phyloP scores from a whole-genome alignment of 306 rosid genomes.

The Adenanthera pavonina region DNA sequence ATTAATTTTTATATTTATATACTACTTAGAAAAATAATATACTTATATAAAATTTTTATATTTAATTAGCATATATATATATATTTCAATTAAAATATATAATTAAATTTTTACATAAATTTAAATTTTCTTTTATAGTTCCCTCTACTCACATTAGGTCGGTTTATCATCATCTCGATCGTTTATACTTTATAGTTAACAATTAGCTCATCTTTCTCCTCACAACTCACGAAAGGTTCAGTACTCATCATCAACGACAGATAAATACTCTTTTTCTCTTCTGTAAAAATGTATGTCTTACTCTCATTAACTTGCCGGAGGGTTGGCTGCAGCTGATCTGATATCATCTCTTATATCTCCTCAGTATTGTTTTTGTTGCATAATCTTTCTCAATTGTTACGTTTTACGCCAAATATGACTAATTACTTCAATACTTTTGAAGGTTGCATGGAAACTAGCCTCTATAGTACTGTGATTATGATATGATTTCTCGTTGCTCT shows the following conservation, averaged over 20 bases:
- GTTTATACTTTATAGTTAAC: not conserved
- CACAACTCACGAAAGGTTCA: not conserved
- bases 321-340: not conserved
- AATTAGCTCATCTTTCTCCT: not conserved
- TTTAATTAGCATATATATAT: too few relatives aligned
- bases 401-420: too few relatives aligned
- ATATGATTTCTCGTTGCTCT: too few relatives aligned
- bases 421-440: too few relatives aligned
- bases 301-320: not conserved
- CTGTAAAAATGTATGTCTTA: not conserved
- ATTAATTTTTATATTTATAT: too few relatives aligned
- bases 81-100: too few relatives aligned
- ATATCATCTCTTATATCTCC: not conserved
- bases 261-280: not conserved
- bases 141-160: not conserved
- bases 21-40: too few relatives aligned
- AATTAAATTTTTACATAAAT: too few relatives aligned
- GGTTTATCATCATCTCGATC: too few relatives aligned
- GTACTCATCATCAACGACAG: not conserved
- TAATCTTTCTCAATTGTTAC: not conserved
- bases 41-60: too few relatives aligned
- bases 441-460: too few relatives aligned
- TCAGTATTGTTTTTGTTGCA: not conserved
- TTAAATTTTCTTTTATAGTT: not conserved
- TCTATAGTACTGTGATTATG: too few relatives aligned